Percentiles rank a stretch among this genome's conserved stretches.
Evolutionary conservation across 1,284 basidiomycete species (phyloP).

Genomic region (Mycena sp.): DNA sequence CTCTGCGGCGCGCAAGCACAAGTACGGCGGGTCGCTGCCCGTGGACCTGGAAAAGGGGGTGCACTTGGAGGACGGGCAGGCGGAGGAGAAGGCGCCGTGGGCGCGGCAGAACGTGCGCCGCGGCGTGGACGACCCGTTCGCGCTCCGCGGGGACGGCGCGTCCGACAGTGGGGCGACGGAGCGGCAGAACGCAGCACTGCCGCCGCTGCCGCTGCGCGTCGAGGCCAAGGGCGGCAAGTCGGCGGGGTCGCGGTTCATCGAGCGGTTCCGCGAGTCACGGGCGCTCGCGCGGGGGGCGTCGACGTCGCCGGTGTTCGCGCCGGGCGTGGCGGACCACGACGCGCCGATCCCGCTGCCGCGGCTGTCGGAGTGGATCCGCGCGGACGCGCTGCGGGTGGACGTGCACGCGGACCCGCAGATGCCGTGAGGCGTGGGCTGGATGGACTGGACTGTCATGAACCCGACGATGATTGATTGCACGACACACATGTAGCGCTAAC

Average conservation of each 20-base stretch:
- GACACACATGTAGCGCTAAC: no score
- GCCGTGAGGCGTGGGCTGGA: constrained; percentile 1
- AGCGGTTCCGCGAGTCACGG: constrained; percentile 29
- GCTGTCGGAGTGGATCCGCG: constrained; percentile 25
- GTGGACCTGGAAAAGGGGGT: background rate
- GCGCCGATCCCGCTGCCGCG: constrained; percentile 24
- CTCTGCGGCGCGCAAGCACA: constrained; percentile 15
- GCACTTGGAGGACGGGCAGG: background rate
- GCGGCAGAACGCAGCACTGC: constrained; percentile 23
- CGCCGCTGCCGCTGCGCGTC: constrained; percentile 26
- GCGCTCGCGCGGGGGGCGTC: background rate
- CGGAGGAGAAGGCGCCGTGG: constrained; percentile 24
- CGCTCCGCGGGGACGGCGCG: background rate
- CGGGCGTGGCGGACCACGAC: constrained; percentile 20
- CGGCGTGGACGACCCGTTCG: constrained; percentile 27
- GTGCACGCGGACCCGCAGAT: background rate
- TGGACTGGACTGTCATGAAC: constrained; percentile 3
- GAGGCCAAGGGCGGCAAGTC: constrained; percentile 19
- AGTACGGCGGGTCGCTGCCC: background rate
- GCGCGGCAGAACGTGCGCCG: constrained; percentile 24
- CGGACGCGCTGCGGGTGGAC: background rate
- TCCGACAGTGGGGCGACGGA: no score
- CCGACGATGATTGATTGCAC: background rate
- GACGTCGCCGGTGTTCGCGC: constrained; percentile 19
- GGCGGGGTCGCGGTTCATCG: constrained; percentile 27